Evolutionary conservation across 176 grass and related monocot genomes (phyloP).

Genomic region (Chrysopogon serrulatus): DNA sequence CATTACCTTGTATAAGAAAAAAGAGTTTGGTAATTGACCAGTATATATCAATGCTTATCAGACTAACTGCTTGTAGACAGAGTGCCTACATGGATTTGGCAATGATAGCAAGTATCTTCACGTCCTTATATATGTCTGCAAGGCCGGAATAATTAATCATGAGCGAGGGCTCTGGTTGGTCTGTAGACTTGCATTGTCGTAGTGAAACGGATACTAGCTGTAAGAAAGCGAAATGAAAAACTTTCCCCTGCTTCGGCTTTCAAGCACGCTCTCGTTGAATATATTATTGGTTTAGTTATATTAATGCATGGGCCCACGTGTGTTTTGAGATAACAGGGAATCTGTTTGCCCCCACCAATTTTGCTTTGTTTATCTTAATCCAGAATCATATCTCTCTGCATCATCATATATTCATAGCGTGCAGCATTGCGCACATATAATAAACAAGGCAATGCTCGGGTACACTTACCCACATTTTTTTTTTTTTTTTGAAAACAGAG

Average conservation of each 20-base stretch:
- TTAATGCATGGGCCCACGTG: not conserved
- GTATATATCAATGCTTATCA: not conserved
- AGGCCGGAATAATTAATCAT: not conserved
- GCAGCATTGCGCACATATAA: not conserved
- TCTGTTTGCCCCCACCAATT: not conserved
- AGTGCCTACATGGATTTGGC: not conserved
- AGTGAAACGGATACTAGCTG: constrained; percentile 17
- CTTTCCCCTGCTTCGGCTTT: not conserved
- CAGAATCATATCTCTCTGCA: constrained; percentile 15
- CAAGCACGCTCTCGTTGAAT: not conserved
- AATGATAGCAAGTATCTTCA: constrained; percentile 36
- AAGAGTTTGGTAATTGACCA: constrained; percentile 5
- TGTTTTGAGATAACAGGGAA: constrained; percentile 25
- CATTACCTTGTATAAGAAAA: constrained; percentile 2
- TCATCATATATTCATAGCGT: not conserved
- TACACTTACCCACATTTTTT: too few species aligned
- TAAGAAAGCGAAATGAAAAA: constrained; percentile 8
- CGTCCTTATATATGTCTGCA: constrained; percentile 32
- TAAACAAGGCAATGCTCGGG: too few species aligned
- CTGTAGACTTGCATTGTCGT: not conserved
- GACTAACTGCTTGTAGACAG: not conserved
- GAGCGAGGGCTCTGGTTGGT: not conserved
- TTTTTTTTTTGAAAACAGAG: too few species aligned
- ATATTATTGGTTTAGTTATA: not conserved
- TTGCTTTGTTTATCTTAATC: not conserved